These are phyloP conservation scores for Reticulascus tulasneorum DNA, from an alignment of 2,329 filamentous ascomycete genomes.

Conservation along the genomic window DNA sequence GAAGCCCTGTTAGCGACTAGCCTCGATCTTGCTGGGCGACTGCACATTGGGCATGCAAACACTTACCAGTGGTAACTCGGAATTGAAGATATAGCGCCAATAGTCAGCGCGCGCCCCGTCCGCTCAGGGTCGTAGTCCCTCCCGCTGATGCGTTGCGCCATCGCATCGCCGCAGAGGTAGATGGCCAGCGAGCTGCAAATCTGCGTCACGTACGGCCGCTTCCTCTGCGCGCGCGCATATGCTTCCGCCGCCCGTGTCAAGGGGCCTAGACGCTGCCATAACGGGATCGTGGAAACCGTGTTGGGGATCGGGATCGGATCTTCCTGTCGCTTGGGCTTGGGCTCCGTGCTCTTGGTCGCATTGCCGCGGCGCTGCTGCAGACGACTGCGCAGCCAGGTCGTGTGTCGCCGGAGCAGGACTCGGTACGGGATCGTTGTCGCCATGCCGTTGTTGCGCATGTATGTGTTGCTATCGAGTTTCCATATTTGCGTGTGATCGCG, in stretches of 20 bases:
- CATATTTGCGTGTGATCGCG: too few relatives aligned
- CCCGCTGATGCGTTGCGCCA: slow-evolving; percentile 65
- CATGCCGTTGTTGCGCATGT: slow-evolving; percentile 12
- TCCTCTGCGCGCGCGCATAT: slow-evolving; percentile 68
- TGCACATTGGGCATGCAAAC: neutral
- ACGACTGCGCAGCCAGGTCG: slow-evolving; percentile 17
- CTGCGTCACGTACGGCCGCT: slow-evolving; percentile 76
- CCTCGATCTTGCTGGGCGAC: neutral
- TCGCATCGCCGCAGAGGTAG: slow-evolving; percentile 73
- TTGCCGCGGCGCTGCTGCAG: slow-evolving; percentile 21
- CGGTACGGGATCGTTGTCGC: slow-evolving; percentile 18
- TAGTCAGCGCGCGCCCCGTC: slow-evolving; percentile 67
- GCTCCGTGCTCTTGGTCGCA: slow-evolving; percentile 16
- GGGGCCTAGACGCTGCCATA: slow-evolving; percentile 57
- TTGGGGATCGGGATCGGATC: slow-evolving; percentile 39
- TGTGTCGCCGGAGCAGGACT: slow-evolving; percentile 22
- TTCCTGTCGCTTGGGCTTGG: slow-evolving; percentile 16
- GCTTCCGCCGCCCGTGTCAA: slow-evolving; percentile 48
- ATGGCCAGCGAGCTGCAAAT: slow-evolving; percentile 71
- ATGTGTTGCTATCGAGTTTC: too few relatives aligned
- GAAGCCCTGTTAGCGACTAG: neutral
- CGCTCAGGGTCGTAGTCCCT: slow-evolving; percentile 64
- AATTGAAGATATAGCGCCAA: slow-evolving; percentile 70
- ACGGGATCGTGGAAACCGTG: slow-evolving; percentile 35
- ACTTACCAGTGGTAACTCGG: slow-evolving; percentile 78